These are phyloP conservation scores for Oidiodendron maius DNA, from an alignment of 495 filamentous ascomycete genomes.

Conservation along the genomic window DNA sequence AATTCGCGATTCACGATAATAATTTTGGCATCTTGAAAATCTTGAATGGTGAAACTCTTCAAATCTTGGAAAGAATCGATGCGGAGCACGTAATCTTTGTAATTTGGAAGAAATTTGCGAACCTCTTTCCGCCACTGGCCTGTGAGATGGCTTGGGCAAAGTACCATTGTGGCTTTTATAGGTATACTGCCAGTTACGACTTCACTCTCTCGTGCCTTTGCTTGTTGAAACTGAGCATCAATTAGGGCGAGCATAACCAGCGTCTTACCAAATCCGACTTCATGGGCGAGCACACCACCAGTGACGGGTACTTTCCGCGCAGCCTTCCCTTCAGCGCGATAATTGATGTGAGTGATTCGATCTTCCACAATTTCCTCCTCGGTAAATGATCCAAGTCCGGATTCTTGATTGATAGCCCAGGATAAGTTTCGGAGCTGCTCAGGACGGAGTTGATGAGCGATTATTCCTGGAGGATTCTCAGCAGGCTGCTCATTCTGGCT, in stretches of 20 bases:
- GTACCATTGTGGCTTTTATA: constrained; percentile 60
- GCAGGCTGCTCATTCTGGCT: constrained; percentile 39
- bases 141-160: constrained; percentile 58
- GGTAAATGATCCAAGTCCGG: constrained; percentile 36
- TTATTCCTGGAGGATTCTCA: constrained; percentile 36
- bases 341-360: constrained; percentile 47
- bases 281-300: constrained; percentile 71
- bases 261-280: constrained; percentile 82
- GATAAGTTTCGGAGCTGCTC: constrained; percentile 54
- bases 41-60: constrained; percentile 29
- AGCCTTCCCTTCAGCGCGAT: constrained; percentile 57
- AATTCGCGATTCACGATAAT: constrained; percentile 47
- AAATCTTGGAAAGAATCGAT: constrained; percentile 32
- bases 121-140: constrained; percentile 64
- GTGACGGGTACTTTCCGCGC: constrained; percentile 39
- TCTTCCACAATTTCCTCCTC: constrained; percentile 70
- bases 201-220: neutral
- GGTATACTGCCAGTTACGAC: constrained; percentile 32
- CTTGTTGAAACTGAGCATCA: neutral
- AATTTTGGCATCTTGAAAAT: constrained; percentile 47
- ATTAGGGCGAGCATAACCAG: constrained; percentile 64
- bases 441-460: constrained; percentile 27
- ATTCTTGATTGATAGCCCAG: constrained; percentile 67
- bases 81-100: constrained; percentile 39
- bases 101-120: constrained; percentile 42